phyloP scores from a whole-genome alignment of 345 rosid species.

The Kernera saxatilis region DNA sequence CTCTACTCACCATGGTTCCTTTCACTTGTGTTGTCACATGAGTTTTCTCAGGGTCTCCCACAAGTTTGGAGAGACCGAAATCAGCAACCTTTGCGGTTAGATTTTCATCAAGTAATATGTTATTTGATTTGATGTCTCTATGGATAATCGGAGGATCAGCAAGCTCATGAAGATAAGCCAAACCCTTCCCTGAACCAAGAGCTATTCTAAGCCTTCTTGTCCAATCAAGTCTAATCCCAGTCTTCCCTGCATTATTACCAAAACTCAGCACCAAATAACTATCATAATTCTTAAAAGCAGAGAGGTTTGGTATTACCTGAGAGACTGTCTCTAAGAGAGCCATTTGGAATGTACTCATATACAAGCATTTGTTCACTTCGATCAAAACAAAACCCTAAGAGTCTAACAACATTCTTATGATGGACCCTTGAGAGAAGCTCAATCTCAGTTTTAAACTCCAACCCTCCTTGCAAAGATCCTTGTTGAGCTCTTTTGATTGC shows the following conservation, averaged over 20 bases:
- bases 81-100: conserved; percentile 86
- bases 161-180: conserved; percentile 86
- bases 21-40: conserved; percentile 93
- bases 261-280: not conserved
- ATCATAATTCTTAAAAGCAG: not conserved
- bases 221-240: conserved; percentile 83
- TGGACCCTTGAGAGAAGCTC: conserved; percentile 89
- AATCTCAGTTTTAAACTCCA: conserved; percentile 80
- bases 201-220: conserved; percentile 65
- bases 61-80: conserved; percentile 83
- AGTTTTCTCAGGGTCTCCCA: conserved; percentile 51
- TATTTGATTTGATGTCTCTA: conserved; percentile 80
- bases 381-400: conserved; percentile 71
- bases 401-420: conserved; percentile 71
- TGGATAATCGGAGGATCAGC: conserved; percentile 97
- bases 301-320: conserved; percentile 43
- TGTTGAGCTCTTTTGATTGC: conserved; percentile 82
- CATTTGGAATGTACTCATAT: conserved; percentile 69
- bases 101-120: conserved; percentile 72
- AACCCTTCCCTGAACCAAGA: conserved; percentile 77
- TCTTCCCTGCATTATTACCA: conserved; percentile 47
- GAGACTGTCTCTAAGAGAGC: conserved; percentile 53
- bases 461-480: conserved; percentile 80
- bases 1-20: conserved; percentile 81
- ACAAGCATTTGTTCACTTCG: conserved; percentile 69